Conservation (phyloP, 2,329 filamentous ascomycete species). For the Cordyceps farinosa region DNA sequence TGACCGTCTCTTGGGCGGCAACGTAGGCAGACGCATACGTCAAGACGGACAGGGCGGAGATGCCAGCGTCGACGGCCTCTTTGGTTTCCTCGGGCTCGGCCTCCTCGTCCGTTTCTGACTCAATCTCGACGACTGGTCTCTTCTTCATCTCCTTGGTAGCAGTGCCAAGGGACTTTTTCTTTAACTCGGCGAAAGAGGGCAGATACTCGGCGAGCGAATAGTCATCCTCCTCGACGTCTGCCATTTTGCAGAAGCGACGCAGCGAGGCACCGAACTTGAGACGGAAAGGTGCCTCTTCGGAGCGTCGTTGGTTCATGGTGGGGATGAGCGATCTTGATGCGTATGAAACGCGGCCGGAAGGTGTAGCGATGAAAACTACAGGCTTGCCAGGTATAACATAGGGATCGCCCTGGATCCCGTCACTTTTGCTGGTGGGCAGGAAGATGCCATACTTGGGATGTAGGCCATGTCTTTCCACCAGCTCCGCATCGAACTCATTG, state of each 20-base stretch:
- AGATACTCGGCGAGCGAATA: slow-evolving; percentile 33
- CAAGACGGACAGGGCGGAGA: slow-evolving; percentile 19
- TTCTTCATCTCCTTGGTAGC: slow-evolving; percentile 32
- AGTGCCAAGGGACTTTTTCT: slow-evolving; percentile 34
- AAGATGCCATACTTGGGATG: slow-evolving; percentile 55
- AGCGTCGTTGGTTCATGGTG: slow-evolving; percentile 33
- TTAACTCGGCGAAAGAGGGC: slow-evolving; percentile 32
- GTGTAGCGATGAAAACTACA: slow-evolving; percentile 46
- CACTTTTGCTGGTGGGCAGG: slow-evolving; percentile 45
- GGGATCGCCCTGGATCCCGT: slow-evolving; percentile 37
- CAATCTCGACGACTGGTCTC: slow-evolving; percentile 27
- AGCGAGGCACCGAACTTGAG: slow-evolving; percentile 34
- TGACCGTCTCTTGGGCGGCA: slow-evolving; percentile 18
- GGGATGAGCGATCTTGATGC: slow-evolving; percentile 44
- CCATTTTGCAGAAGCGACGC: slow-evolving; percentile 37
- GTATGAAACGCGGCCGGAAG: slow-evolving; percentile 45
- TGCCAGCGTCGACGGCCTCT: slow-evolving; percentile 14
- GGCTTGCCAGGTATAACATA: slow-evolving; percentile 45
- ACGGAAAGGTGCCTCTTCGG: slow-evolving; percentile 33
- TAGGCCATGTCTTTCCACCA: slow-evolving; percentile 47
- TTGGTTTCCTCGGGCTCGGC: slow-evolving; percentile 21
- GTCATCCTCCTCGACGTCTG: slow-evolving; percentile 32
- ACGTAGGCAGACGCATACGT: slow-evolving; percentile 24
- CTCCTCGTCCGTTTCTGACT: slow-evolving; percentile 27
- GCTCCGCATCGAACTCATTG: slow-evolving; percentile 48